Evolutionary conservation across 164 flowering plant species (phyloP).

Genomic region (Vitis labrusca): DNA sequence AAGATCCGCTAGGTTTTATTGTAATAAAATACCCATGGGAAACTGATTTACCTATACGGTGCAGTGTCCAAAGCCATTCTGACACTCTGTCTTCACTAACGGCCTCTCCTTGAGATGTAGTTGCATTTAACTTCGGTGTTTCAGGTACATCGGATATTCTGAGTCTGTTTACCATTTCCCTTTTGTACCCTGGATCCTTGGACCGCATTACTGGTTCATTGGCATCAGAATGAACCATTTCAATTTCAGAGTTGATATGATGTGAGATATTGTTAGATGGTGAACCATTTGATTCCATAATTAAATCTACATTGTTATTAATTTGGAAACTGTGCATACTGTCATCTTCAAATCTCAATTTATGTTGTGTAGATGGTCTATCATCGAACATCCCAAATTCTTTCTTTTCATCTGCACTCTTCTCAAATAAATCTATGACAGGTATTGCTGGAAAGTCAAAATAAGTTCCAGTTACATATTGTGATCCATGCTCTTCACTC

Average conservation of each 20-base stretch:
- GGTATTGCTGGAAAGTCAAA: constrained; percentile 79
- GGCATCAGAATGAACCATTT: constrained; percentile 28
- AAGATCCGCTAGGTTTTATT: neutral
- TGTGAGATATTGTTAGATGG: constrained; percentile 24
- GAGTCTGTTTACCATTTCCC: constrained; percentile 33
- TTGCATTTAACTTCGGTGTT: constrained; percentile 26
- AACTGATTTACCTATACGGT: constrained; percentile 61
- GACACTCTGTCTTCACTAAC: constrained; percentile 64
- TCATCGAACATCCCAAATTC: constrained; percentile 21
- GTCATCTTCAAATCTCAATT: constrained; percentile 39
- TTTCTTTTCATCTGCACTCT: constrained; percentile 29
- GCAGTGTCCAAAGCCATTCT: constrained; percentile 96
- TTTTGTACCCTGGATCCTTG: constrained; percentile 21
- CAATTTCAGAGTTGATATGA: constrained; percentile 39
- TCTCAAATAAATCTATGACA: constrained; percentile 66
- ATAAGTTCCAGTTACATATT: constrained; percentile 34
- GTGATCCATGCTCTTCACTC: constrained; percentile 30
- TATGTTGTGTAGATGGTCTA: constrained; percentile 30
- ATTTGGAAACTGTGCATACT: constrained; percentile 75
- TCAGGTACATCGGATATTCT: constrained; percentile 61
- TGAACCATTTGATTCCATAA: constrained; percentile 53
- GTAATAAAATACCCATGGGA: neutral
- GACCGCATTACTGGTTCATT: constrained; percentile 26
- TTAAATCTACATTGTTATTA: constrained; percentile 63
- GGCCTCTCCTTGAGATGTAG: constrained; percentile 30